These are phyloP conservation scores for Coelomomyces lativittatus DNA, from an alignment of 371 early-diverging fungal genomes.

Conservation along the genomic window DNA sequence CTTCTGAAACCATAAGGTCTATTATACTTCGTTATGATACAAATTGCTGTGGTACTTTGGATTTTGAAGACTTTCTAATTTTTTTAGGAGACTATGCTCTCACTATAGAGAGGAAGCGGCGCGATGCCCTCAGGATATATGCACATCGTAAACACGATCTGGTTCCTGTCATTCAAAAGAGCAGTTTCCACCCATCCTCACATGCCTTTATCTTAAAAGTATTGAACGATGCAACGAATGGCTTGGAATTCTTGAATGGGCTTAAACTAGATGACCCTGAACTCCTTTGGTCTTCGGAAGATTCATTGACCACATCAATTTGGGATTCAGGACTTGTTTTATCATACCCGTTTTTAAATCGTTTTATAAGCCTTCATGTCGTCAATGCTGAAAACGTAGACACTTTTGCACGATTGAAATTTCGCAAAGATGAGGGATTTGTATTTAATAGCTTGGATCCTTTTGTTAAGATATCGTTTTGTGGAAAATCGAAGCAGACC, in stretches of 20 bases:
- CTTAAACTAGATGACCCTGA: constrained; percentile 12
- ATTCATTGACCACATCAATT: neutral
- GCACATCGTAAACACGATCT: neutral
- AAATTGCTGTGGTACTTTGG: constrained; percentile 9
- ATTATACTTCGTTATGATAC: constrained; percentile 17
- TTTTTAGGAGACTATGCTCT: constrained; percentile 13
- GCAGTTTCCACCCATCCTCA: no score
- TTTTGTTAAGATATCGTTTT: constrained; percentile 8
- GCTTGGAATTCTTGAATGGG: constrained; percentile 7
- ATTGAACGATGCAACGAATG: no score
- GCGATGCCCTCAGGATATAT: neutral
- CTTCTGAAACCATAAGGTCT: constrained; percentile 4
- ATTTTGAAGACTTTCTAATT: constrained; percentile 16
- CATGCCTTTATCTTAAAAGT: no score
- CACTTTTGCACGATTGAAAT: neutral
- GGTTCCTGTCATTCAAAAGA: no score
- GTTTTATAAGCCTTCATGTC: constrained; percentile 7
- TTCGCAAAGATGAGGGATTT: neutral
- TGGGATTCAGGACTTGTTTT: constrained; percentile 2
- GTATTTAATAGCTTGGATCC: constrained; percentile 7
- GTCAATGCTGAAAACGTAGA: constrained; percentile 3
- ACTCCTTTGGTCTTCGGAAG: neutral
- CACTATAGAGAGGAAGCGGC: constrained; percentile 5
- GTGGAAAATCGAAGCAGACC: constrained; percentile 6
- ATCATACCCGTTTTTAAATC: constrained; percentile 5